Percentiles rank a stretch among this genome's conserved stretches.
These are phyloP conservation scores for Cerrena zonata DNA, from an alignment of 1,284 basidiomycete species.

Conservation along the genomic window DNA sequence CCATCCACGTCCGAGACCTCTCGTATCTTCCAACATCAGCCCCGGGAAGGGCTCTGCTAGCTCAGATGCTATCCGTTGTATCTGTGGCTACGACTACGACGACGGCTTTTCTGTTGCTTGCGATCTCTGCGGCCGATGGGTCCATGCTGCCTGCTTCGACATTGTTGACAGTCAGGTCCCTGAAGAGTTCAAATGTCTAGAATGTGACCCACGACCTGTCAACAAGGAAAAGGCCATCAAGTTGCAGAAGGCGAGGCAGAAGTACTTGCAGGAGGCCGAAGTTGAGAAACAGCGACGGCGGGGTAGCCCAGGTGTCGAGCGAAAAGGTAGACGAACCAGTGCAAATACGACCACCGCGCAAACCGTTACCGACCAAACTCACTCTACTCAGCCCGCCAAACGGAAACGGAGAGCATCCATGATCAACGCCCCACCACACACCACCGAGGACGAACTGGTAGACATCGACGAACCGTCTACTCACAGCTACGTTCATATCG, in stretches of 20 bases:
- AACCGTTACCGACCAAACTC: slow-evolving; percentile 31
- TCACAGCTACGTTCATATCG: slow-evolving; percentile 37
- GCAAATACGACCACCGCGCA: slow-evolving; percentile 17
- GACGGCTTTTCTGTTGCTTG: slow-evolving; percentile 92
- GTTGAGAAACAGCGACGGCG: slow-evolving; percentile 22
- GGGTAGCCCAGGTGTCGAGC: slow-evolving; percentile 41
- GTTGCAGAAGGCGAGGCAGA: slow-evolving; percentile 37
- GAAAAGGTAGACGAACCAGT: slow-evolving; percentile 39
- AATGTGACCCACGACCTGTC: slow-evolving; percentile 45
- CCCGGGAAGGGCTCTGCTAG: background rate
- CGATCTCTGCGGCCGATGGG: slow-evolving; percentile 85
- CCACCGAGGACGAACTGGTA: slow-evolving; percentile 41
- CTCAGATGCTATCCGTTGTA: slow-evolving; percentile 56
- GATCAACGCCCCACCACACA: slow-evolving; percentile 18
- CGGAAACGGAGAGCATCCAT: slow-evolving; percentile 39
- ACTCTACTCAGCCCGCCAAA: slow-evolving; percentile 27
- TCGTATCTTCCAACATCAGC: background rate
- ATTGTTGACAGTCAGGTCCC: slow-evolving; percentile 65
- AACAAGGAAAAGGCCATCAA: slow-evolving; percentile 44
- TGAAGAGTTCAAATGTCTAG: slow-evolving; percentile 67
- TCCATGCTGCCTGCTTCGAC: slow-evolving; percentile 83
- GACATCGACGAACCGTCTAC: slow-evolving; percentile 45
- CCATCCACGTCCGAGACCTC: too few species aligned
- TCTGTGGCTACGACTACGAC: slow-evolving; percentile 71
- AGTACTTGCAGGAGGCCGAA: slow-evolving; percentile 27